phyloP scores from a whole-genome alignment of 768 basidiomycete species.

The Gloeophyllum trabeum region DNA sequence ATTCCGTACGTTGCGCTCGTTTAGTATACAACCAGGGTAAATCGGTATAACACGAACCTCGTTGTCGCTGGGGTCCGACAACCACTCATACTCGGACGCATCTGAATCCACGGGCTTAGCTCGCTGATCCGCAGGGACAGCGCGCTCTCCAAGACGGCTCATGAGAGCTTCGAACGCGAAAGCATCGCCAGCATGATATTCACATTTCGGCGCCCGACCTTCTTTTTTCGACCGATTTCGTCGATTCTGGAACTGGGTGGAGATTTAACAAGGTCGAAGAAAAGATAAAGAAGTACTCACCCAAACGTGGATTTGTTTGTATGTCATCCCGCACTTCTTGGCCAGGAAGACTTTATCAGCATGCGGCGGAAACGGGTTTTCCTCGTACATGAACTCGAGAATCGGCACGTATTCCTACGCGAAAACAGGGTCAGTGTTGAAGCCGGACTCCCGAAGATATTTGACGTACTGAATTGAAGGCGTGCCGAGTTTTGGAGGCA shows the following conservation, averaged over 20 bases:
- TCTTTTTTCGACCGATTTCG: slow-evolving; percentile 9
- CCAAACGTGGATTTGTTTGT: slow-evolving; percentile 16
- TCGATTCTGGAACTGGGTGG: slow-evolving; percentile 16
- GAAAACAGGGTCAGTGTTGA: no score
- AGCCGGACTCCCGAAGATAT: no score
- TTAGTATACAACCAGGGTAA: no score
- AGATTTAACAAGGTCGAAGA: background rate
- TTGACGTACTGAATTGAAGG: no score
- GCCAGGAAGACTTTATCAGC: slow-evolving; percentile 14
- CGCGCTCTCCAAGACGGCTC: slow-evolving; percentile 6
- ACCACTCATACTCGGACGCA: slow-evolving; percentile 7
- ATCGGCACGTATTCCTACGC: slow-evolving; percentile 9
- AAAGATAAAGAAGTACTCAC: slow-evolving; percentile 5
- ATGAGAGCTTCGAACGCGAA: background rate
- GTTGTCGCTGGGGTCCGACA: slow-evolving; percentile 8
- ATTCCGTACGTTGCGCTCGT: no score
- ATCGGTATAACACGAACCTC: no score
- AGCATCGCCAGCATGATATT: background rate
- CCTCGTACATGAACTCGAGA: slow-evolving; percentile 10
- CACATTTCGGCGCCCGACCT: background rate
- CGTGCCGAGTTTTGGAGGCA: no score
- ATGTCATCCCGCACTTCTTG: slow-evolving; percentile 7
- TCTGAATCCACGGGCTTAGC: slow-evolving; percentile 4
- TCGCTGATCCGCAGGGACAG: slow-evolving; percentile 12
- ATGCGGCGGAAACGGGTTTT: slow-evolving; percentile 11